Conservation (phyloP, 2,329 filamentous ascomycete species). For the Ceratocystis cacaofunesta region DNA sequence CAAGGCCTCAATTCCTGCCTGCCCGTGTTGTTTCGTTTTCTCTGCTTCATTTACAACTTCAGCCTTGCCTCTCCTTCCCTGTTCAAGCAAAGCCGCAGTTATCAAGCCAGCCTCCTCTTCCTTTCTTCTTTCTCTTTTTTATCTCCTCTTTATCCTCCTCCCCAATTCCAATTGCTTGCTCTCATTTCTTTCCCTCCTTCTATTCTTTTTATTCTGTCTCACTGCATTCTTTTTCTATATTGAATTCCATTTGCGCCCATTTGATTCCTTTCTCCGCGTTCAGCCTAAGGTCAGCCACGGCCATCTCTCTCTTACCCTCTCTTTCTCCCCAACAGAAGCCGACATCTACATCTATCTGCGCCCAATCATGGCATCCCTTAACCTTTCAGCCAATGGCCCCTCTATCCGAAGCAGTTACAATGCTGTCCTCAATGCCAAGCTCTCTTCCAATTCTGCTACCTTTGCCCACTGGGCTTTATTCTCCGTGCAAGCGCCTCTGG, state of each 20-base stretch:
- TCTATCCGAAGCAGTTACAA: slow-evolving; percentile 73
- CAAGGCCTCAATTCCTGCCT: slow-evolving; percentile 4
- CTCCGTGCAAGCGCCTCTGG: slow-evolving; percentile 78
- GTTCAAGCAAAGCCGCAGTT: not conserved
- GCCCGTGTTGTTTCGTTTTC: not conserved
- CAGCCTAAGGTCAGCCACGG: no score
- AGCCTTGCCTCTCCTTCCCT: slow-evolving; percentile 8
- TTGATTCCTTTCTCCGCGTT: not conserved
- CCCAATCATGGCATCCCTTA: slow-evolving; percentile 56
- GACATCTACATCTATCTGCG: slow-evolving; percentile 3
- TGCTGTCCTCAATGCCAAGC: slow-evolving; percentile 39
- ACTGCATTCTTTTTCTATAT: not conserved
- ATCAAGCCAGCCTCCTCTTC: slow-evolving; percentile 9
- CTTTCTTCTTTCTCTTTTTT: not conserved
- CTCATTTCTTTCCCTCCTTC: not conserved
- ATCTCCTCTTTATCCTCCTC: not conserved
- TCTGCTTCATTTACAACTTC: slow-evolving; percentile 5
- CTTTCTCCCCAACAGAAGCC: no score
- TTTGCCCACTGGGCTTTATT: slow-evolving; percentile 90
- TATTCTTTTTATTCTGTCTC: not conserved
- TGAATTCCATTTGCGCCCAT: not conserved
- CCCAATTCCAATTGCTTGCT: not conserved
- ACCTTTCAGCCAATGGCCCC: slow-evolving; percentile 63
- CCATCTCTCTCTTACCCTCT: not conserved
- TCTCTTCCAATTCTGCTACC: slow-evolving; percentile 54